Conservation (phyloP, 2,329 filamentous ascomycete species). For the Aspergillus thermomutatus region DNA sequence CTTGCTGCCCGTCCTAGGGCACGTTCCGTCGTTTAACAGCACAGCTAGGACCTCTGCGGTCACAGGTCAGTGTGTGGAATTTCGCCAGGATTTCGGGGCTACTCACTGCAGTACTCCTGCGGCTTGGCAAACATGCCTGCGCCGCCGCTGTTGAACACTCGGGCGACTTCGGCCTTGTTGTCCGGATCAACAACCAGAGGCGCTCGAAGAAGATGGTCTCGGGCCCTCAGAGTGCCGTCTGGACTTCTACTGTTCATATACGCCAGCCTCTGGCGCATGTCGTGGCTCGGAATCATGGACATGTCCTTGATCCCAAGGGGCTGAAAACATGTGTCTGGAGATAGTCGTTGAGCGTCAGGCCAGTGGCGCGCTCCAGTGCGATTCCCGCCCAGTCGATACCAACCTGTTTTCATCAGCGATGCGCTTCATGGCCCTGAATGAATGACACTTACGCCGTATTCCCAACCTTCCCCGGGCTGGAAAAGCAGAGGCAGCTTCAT, state of each 20-base stretch:
- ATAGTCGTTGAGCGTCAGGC: conserved; percentile 47
- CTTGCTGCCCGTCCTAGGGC: conserved; percentile 52
- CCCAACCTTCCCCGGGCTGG: conserved; percentile 61
- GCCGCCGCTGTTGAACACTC: conserved; percentile 61
- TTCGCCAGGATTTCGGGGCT: not conserved
- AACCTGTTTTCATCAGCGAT: no score
- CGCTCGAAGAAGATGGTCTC: conserved; percentile 52
- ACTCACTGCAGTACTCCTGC: conserved; percentile 55
- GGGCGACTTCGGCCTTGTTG: conserved; percentile 38
- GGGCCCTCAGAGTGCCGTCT: conserved; percentile 39
- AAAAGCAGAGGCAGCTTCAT: conserved; percentile 56
- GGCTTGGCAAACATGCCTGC: conserved; percentile 60
- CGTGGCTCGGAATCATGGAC: conserved; percentile 55
- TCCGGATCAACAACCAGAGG: conserved; percentile 48
- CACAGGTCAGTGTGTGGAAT: not conserved
- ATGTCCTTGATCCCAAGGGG: conserved; percentile 51
- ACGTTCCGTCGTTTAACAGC: conserved; percentile 63
- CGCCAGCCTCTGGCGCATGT: conserved; percentile 53
- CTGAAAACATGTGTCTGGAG: conserved; percentile 48
- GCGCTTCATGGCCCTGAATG: no score
- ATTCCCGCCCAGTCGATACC: conserved; percentile 55
- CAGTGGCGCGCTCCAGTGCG: conserved; percentile 46
- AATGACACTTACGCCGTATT: conserved; percentile 53
- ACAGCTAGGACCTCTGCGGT: conserved; percentile 56
- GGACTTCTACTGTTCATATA: conserved; percentile 54